These are phyloP conservation scores for Xylaria palmicola DNA, from an alignment of 495 filamentous ascomycete species.

Conservation along the genomic window DNA sequence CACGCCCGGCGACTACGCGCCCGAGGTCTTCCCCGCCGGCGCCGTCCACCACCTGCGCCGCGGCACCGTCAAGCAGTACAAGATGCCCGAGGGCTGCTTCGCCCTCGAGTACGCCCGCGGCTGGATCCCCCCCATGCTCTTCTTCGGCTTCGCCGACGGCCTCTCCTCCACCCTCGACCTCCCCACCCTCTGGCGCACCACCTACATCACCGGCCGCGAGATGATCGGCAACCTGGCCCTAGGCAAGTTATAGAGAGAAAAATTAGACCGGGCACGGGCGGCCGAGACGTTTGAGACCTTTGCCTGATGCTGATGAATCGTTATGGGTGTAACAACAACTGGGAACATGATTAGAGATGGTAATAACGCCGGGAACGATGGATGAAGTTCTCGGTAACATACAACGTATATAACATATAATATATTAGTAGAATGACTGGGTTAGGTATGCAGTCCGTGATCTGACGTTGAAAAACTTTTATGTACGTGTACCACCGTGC, in stretches of 20 bases:
- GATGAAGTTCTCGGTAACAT: neutral
- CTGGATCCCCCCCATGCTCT: slow-evolving; percentile 88
- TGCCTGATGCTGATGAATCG: too few species aligned
- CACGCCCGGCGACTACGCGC: slow-evolving; percentile 65
- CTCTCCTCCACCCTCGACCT: slow-evolving; percentile 75
- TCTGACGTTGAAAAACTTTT: neutral
- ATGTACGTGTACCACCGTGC: neutral
- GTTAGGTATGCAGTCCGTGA: neutral
- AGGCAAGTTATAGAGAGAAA: slow-evolving; percentile 62
- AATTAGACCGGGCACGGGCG: neutral
- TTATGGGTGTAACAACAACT: neutral
- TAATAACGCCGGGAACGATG: neutral
- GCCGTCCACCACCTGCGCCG: slow-evolving; percentile 74
- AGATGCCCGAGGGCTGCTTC: slow-evolving; percentile 76
- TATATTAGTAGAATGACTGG: neutral
- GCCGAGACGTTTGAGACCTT: neutral
- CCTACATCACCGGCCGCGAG: slow-evolving; percentile 65
- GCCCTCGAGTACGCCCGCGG: slow-evolving; percentile 86
- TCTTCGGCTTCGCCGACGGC: slow-evolving; percentile 81
- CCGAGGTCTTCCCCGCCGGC: slow-evolving; percentile 73
- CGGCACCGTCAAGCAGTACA: slow-evolving; percentile 81
- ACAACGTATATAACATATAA: neutral
- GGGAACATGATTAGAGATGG: neutral
- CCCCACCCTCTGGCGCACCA: slow-evolving; percentile 74
- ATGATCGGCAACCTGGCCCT: slow-evolving; percentile 69